A percentile compares a stretch with the other conserved stretches of the same genome.
These are phyloP conservation scores for Fusarium scirpi DNA, from an alignment of 2,329 filamentous ascomycete genomes.

Conservation along the genomic window DNA sequence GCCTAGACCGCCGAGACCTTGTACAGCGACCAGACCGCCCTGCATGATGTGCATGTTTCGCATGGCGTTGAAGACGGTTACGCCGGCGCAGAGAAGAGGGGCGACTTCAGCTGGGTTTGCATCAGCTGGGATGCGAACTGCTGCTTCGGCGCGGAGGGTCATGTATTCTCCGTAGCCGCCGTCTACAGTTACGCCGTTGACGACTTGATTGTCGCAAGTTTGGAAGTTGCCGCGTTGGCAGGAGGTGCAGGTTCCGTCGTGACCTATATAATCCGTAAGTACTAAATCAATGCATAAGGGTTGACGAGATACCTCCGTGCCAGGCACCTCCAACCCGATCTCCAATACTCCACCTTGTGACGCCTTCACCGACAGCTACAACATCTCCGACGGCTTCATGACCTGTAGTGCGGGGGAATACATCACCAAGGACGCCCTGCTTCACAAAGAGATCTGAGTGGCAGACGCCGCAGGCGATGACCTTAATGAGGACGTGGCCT, in stretches of 20 bases:
- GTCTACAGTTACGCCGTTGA: constrained; percentile 75
- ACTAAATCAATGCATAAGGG: rapidly evolving
- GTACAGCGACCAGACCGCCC: constrained; percentile 65
- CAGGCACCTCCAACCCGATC: constrained; percentile 70
- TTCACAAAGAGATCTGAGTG: constrained; percentile 68
- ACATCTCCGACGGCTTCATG: constrained; percentile 79
- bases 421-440: constrained; percentile 62
- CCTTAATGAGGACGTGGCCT: constrained; percentile 75
- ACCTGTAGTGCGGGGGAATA: constrained; percentile 72
- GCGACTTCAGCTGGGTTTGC: constrained; percentile 65
- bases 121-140: constrained; percentile 64
- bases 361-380: constrained; percentile 67
- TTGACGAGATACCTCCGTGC: constrained; percentile 44
- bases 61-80: constrained; percentile 73
- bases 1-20: constrained; percentile 81
- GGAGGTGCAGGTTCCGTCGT: constrained; percentile 69
- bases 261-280: constrained; percentile 53
- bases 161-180: constrained; percentile 77
- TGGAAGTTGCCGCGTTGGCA: constrained; percentile 75
- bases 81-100: constrained; percentile 73
- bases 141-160: constrained; percentile 69
- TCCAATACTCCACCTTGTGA: constrained; percentile 69
- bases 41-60: constrained; percentile 64
- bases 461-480: constrained; percentile 78
- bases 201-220: constrained; percentile 69